Conservation (phyloP, 257 asterid genomes). For the Primulina huaijiensis region DNA sequence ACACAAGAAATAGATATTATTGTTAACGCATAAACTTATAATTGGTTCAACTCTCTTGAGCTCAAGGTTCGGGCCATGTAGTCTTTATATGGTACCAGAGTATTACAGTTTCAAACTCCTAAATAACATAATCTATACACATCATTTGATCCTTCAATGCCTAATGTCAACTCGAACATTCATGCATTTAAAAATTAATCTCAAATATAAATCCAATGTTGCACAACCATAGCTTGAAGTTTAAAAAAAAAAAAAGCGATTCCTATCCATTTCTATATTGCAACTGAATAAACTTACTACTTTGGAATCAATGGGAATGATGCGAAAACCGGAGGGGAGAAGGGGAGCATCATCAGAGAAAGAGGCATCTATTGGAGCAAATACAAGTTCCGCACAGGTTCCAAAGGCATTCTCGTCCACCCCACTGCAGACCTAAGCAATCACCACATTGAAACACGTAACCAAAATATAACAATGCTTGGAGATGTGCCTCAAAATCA, state of each 20-base stretch:
- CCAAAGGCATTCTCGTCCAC: slow-evolving; percentile 87
- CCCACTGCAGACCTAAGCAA: slow-evolving; percentile 77
- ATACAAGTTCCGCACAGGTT: slow-evolving; percentile 77
- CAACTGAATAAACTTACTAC: slow-evolving; percentile 34
- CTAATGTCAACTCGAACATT: no score
- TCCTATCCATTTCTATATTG: no score
- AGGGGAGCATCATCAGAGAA: slow-evolving; percentile 97
- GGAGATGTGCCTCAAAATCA: not conserved
- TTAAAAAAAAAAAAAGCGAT: not conserved
- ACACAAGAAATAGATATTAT: not conserved
- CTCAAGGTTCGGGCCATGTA: no score
- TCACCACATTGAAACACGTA: slow-evolving; percentile 7
- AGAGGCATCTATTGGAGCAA: slow-evolving; percentile 95
- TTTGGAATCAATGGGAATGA: slow-evolving; percentile 79
- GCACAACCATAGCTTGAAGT: not conserved
- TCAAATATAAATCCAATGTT: not conserved
- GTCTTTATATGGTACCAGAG: no score
- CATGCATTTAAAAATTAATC: not conserved
- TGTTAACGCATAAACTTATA: not conserved
- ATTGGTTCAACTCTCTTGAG: no score
- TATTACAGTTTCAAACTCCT: no score
- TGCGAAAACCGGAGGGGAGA: slow-evolving; percentile 96
- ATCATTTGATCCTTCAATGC: no score
- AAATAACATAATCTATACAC: no score
- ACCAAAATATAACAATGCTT: not conserved